Conservation (phyloP, 768 basidiomycete species). For the Floccularia luteovirens region DNA sequence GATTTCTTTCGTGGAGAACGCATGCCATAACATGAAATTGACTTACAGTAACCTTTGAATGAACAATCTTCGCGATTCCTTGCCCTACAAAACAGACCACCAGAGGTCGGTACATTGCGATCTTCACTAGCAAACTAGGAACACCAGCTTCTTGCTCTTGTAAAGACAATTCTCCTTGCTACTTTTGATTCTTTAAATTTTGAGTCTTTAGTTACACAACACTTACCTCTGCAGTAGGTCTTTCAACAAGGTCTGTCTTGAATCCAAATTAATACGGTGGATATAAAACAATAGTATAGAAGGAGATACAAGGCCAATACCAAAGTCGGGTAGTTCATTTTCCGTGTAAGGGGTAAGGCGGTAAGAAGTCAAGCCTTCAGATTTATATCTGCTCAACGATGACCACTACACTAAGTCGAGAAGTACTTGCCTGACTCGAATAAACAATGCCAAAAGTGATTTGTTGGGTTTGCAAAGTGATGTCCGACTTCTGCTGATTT, state of each 20-base stretch:
- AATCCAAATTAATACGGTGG: not conserved
- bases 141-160: conserved; percentile 48
- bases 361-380: conserved; percentile 47
- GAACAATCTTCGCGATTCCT: conserved; percentile 39
- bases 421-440: conserved; percentile 58
- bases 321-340: conserved; percentile 49
- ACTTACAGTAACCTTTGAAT: conserved; percentile 17
- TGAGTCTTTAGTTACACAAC: not conserved
- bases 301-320: conserved; percentile 58
- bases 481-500: conserved; percentile 65
- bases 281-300: not conserved
- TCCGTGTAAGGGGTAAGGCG: conserved; percentile 54
- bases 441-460: conserved; percentile 78
- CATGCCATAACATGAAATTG: not conserved
- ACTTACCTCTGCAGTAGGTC: conserved; percentile 58
- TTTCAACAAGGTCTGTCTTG: conserved; percentile 71
- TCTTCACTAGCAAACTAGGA: conserved; percentile 50
- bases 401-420: not conserved
- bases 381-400: not conserved
- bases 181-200: not conserved
- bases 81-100: conserved; percentile 78
- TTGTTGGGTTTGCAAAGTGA: conserved; percentile 74
- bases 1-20: not conserved
- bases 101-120: conserved; percentile 46
- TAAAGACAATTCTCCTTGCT: conserved; percentile 50